Base-by-base conservation (phyloP, 164 flowering plant genomes). In the Magnolia sinica region DNA sequence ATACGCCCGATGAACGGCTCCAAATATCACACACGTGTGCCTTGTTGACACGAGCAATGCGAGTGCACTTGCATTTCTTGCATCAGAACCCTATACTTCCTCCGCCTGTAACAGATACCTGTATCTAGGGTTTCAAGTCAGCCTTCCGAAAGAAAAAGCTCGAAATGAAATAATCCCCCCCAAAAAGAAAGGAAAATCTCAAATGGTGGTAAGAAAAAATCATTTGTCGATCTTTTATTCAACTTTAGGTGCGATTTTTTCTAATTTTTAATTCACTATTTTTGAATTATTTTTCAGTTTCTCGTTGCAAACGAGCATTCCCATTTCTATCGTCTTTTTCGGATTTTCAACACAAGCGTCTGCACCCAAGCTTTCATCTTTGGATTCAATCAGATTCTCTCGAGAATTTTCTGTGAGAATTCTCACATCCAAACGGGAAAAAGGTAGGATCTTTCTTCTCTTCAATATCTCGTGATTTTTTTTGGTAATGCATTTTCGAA, bases 261-360 rank as follows among this genome's bases (percentile, higher is more conserved):
- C 14, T 52, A 22, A 2, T 14, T 23, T 49, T 50, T 49, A 10
- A 68, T 31, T 3, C 19, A 68, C 18, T 29, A 16, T 37, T 27
- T 18, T 68, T 27, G 4, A 11, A 29, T 68, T 37, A 14, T 27
- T 68, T 51, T 73, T 66, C 77, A 82, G 84, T 74, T 78, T 3
- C 24, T 75, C 31, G 61, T 77, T 66, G 82, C 55, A 14, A 66
- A 3, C 13, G 80, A 63, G 71, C 80, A 79, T 70, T 63, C 77
- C 70, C 76, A 77, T 70, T 68, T 79, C 70, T 80, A 71, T 27
- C 58, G 66, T 27, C 74, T 71, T 68, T 70, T 79, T 22, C 70
- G 78, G 19, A 29, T 79, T 20, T 19, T 72, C 23, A 71, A 77
- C 70, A 31, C 73, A 37, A 71, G 69, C 64, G 29, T 71, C 75